Conservation (phyloP, 257 asterid species). For the Penstemon newberryi region DNA sequence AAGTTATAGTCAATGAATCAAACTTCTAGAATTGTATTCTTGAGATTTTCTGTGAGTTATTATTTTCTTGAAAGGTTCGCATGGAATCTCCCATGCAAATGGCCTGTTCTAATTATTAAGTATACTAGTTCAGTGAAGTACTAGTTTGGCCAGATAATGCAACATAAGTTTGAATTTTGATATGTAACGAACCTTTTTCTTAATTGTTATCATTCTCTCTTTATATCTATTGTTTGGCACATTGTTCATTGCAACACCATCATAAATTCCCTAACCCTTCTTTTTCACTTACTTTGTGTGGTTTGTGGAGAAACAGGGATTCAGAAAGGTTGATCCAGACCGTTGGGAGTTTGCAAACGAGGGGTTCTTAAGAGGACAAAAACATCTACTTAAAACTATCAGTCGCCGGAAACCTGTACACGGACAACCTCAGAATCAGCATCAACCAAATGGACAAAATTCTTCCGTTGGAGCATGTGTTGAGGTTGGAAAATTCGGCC, state of each 20-base stretch:
- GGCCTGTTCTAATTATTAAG: not conserved
- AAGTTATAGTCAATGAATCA: not conserved
- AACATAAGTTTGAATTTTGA: not conserved
- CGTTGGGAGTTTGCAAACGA: constrained; percentile 97
- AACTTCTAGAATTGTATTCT: not conserved
- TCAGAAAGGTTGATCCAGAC: constrained; percentile 86
- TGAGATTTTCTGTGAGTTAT: constrained; percentile 15
- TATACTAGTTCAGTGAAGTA: constrained; percentile 2
- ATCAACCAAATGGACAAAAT: constrained; percentile 59
- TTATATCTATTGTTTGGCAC: not conserved
- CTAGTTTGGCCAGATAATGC: not conserved
- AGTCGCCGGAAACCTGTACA: constrained; percentile 79
- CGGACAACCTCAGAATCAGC: constrained; percentile 71
- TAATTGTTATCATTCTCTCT: not conserved
- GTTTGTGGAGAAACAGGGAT: constrained; percentile 53
- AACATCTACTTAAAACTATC: constrained; percentile 74
- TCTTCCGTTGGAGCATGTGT: constrained; percentile 74
- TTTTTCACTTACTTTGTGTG: constrained; percentile 18
- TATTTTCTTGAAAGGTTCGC: not conserved
- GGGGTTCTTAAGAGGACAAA: constrained; percentile 89
- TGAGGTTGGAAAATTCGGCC: constrained; percentile 93
- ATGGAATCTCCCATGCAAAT: not conserved
- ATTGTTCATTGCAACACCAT: not conserved
- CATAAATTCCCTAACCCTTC: not conserved
- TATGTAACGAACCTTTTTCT: not conserved